These are phyloP conservation scores for Hymenoscyphus albidus DNA, from an alignment of 2,329 filamentous ascomycete species.

Conservation along the genomic window DNA sequence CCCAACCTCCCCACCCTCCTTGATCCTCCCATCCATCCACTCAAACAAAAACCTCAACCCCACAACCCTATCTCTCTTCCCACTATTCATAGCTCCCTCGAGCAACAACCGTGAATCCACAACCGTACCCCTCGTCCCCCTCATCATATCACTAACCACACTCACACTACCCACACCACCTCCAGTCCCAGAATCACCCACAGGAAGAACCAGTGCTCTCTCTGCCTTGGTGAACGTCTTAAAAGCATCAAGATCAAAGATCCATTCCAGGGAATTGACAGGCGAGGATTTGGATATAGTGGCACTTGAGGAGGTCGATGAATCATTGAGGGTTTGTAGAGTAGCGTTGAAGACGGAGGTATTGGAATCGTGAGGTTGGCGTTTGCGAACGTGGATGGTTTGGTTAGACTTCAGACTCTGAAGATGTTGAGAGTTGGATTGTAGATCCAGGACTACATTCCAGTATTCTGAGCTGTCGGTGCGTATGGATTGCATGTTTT, in stretches of 20 bases:
- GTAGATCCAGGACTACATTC: slow-evolving; percentile 65
- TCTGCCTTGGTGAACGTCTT: slow-evolving; percentile 54
- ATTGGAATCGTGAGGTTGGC: slow-evolving; percentile 52
- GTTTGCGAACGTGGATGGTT: slow-evolving; percentile 59
- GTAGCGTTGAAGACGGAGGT: slow-evolving; percentile 60
- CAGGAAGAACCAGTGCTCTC: slow-evolving; percentile 47
- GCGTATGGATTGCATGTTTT: slow-evolving; percentile 44
- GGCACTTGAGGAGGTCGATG: slow-evolving; percentile 34
- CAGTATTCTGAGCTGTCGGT: slow-evolving; percentile 58
- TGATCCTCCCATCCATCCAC: slow-evolving; percentile 54
- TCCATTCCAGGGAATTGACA: slow-evolving; percentile 54
- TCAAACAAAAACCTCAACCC: slow-evolving; percentile 61
- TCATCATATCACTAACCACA: slow-evolving; percentile 39
- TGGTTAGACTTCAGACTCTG: slow-evolving; percentile 57
- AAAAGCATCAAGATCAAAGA: slow-evolving; percentile 57
- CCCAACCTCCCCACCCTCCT: slow-evolving; percentile 40
- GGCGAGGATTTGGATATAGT: neutral
- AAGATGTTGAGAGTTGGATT: slow-evolving; percentile 51
- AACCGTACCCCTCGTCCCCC: slow-evolving; percentile 53
- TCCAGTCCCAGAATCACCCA: slow-evolving; percentile 36
- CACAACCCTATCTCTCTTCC: slow-evolving; percentile 54
- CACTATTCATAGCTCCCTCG: slow-evolving; percentile 44
- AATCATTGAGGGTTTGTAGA: slow-evolving; percentile 59
- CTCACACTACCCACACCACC: neutral
- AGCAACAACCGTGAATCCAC: slow-evolving; percentile 60